Evolutionary conservation across 768 basidiomycete species (phyloP).

Genomic region (Clavaria fumosa): DNA sequence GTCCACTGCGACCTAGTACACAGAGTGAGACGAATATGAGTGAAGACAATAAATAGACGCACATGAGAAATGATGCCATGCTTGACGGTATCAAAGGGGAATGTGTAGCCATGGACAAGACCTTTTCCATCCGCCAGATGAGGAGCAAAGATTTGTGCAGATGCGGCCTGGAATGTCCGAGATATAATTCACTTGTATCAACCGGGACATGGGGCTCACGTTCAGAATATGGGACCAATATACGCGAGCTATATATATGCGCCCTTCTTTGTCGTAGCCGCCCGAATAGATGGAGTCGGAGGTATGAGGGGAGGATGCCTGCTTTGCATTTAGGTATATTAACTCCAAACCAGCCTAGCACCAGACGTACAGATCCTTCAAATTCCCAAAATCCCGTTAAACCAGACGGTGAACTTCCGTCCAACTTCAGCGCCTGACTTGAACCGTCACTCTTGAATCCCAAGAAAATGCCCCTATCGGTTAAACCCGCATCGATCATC

Average conservation of each 20-base stretch:
- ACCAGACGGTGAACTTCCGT: conserved; percentile 23
- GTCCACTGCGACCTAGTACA: conserved; percentile 36
- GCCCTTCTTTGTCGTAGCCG: conserved; percentile 31
- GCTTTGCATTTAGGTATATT: background rate
- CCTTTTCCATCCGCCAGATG: conserved; percentile 32
- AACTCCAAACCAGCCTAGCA: background rate
- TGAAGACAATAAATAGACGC: conserved; percentile 12
- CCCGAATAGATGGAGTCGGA: conserved; percentile 44
- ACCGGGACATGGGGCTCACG: conserved; percentile 23
- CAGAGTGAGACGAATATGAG: background rate
- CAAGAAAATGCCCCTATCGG: conserved; percentile 41
- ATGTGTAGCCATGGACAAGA: conserved; percentile 33
- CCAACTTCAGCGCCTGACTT: conserved; percentile 38
- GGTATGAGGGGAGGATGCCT: conserved; percentile 28
- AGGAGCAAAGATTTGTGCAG: conserved; percentile 37
- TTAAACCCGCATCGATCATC: conserved; percentile 48
- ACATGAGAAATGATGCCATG: conserved; percentile 64
- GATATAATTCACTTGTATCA: conserved; percentile 1
- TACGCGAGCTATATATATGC: conserved; percentile 42
- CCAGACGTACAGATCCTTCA: conserved; percentile 31
- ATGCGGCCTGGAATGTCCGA: conserved; percentile 28
- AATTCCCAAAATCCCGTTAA: conserved; percentile 37
- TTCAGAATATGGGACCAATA: conserved; percentile 46
- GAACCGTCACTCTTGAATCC: conserved; percentile 40
- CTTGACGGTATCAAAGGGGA: conserved; percentile 46